phyloP scores from a whole-genome alignment of 2,329 filamentous ascomycete genomes.

The Pseudogymnoascus pannorum region DNA sequence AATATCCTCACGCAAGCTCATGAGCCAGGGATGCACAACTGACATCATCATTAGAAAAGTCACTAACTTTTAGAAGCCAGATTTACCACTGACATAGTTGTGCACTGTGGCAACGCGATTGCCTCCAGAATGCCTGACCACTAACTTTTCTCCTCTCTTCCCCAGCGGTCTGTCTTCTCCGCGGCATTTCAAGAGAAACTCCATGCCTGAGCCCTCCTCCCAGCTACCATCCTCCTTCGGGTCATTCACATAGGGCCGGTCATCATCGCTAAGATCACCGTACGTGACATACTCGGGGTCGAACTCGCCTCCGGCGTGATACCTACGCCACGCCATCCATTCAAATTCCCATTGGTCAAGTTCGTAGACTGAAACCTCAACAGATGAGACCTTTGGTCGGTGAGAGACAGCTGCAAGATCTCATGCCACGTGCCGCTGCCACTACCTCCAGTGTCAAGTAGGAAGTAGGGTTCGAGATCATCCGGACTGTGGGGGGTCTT shows the following conservation, averaged over 20 bases:
- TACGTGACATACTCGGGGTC: constrained; percentile 19
- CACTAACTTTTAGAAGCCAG: neutral
- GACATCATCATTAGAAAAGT: constrained; percentile 4
- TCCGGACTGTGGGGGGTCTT: constrained; percentile 15
- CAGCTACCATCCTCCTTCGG: constrained; percentile 20
- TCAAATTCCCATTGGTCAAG: constrained; percentile 23
- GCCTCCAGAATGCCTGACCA: constrained; percentile 20
- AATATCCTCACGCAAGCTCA: constrained; percentile 19
- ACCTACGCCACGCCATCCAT: constrained; percentile 22
- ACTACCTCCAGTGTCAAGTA: constrained; percentile 13
- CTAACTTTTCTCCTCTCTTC: constrained; percentile 15
- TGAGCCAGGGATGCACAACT: constrained; percentile 26
- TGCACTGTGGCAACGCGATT: constrained; percentile 23
- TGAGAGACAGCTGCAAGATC: constrained; percentile 23
- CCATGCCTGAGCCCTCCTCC: constrained; percentile 22
- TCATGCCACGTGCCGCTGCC: constrained; percentile 22
- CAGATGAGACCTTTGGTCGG: constrained; percentile 27
- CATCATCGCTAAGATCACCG: constrained; percentile 19
- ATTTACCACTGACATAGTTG: constrained; percentile 22
- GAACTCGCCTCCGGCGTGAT: constrained; percentile 14
- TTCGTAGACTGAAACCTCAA: constrained; percentile 19
- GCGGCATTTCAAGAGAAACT: constrained; percentile 18
- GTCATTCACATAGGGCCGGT: constrained; percentile 17
- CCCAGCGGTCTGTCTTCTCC: constrained; percentile 12
- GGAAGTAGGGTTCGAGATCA: constrained; percentile 22